phyloP scores from a whole-genome alignment of 169 alveolate species.

The Eimeria falciformis region DNA sequence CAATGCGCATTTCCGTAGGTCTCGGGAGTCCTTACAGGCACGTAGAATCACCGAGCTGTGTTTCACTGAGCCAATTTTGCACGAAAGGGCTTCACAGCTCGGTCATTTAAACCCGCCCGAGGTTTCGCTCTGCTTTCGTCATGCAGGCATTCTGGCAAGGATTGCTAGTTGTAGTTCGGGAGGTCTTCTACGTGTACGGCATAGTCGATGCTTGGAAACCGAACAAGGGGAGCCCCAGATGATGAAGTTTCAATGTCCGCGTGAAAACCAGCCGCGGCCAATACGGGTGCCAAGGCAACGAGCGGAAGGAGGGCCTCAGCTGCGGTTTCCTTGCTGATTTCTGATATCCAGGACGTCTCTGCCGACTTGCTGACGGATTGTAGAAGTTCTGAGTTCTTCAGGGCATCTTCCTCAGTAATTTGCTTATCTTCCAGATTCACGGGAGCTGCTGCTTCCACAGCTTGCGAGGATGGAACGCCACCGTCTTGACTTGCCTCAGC shows the following conservation, averaged over 20 bases:
- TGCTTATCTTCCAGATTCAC: slow-evolving; percentile 22
- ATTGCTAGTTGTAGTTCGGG: slow-evolving; percentile 4
- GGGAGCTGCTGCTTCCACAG: neutral
- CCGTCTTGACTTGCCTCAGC: slow-evolving; percentile 13
- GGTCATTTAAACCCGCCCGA: neutral
- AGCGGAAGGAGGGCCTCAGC: slow-evolving; percentile 46
- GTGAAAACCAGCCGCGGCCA: slow-evolving; percentile 59
- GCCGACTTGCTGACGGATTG: slow-evolving; percentile 70
- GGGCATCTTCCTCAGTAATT: slow-evolving; percentile 37
- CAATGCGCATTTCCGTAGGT: too few species aligned
- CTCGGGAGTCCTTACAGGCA: too few species aligned
- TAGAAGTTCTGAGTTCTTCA: slow-evolving; percentile 45
- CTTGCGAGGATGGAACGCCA: neutral
- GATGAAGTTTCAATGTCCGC: slow-evolving; percentile 44
- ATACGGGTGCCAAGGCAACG: slow-evolving; percentile 48
- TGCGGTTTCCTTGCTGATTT: slow-evolving; percentile 59
- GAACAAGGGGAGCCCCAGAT: slow-evolving; percentile 50
- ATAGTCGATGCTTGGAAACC: slow-evolving; percentile 64
- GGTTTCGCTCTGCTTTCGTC: neutral
- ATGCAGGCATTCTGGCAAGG: neutral
- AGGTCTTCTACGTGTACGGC: slow-evolving; percentile 62
- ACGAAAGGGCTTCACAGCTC: neutral
- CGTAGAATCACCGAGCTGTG: too few species aligned
- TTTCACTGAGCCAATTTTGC: slow-evolving; percentile 5
- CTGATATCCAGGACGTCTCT: slow-evolving; percentile 51